Base-by-base conservation (phyloP, 805 yeast species). In the Nakazawaea wickerhamii region DNA sequence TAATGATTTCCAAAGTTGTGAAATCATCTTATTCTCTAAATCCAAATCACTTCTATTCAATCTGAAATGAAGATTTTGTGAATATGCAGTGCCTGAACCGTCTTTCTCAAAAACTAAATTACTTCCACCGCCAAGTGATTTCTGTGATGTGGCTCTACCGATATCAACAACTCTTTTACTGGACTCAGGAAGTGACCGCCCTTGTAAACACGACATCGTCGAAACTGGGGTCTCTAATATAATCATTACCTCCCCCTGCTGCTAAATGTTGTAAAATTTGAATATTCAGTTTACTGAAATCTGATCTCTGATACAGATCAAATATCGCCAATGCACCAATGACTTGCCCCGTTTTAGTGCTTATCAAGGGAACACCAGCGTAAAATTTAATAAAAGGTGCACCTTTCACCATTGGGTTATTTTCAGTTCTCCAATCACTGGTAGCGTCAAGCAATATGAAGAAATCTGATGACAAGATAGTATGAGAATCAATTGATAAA, bases 401-500 rank as follows among this genome's bases (percentile, higher is more conserved):
- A 0, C 81, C 79, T 17, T 67, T 72, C 1, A 84, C 85, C 37
- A 82, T 64, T 0, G 91, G 91, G 51, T 77, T 81, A 31, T 65
- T 61, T 14, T 60, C 52, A 4, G 81, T 72, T 55, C 95, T 66
- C 93, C 95, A 84, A 54, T 84, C 95, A 27, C 63, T 61, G 4
- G 77, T 57, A 2, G 89, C 79, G 55, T 84, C 85, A 4, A 68
- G 55, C 6, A 84, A 50, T 3, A 77, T 63, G 41, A 84, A 73
- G 47, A 70, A 68, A 2, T 68, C 78, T 5, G 65, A 57, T 0
- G 89, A 80, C 27, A 84, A 59, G 2, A 84, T 68, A 0, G 88
- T 68, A 60, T 84, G 91, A 7, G 78, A 78, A 55, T 84, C 93
- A 36, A 84, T 58, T 6, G 88, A 78, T 2, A 78, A 61, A 17